phyloP scores from a whole-genome alignment of 768 basidiomycete genomes.

The Leccinum aurantiacum region DNA sequence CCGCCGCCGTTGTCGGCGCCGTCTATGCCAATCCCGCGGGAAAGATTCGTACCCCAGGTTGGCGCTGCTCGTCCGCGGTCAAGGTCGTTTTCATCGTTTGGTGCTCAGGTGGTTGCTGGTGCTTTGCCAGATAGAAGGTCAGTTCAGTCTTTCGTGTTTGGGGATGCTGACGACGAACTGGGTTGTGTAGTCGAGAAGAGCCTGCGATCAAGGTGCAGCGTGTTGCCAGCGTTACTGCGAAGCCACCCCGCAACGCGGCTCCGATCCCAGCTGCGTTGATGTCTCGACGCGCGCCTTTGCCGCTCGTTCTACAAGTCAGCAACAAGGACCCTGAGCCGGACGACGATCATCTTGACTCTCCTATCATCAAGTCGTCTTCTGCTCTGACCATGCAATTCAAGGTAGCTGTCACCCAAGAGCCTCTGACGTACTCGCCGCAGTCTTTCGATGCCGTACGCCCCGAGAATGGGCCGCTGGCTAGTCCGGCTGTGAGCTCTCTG shows the following conservation, averaged over 20 bases:
- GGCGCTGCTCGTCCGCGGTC: slow-evolving; percentile 55
- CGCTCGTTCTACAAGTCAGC: slow-evolving; percentile 16
- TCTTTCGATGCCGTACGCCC: not conserved
- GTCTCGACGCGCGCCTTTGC: slow-evolving; percentile 18
- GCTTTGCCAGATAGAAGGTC: slow-evolving; percentile 19
- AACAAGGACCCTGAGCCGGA: slow-evolving; percentile 8
- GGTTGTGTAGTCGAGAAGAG: slow-evolving; percentile 24
- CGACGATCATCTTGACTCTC: slow-evolving; percentile 2
- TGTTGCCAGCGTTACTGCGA: not conserved
- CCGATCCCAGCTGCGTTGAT: slow-evolving; percentile 24
- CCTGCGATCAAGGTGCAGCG: slow-evolving; percentile 12
- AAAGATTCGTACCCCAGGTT: slow-evolving; percentile 64
- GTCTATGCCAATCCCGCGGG: slow-evolving; percentile 43
- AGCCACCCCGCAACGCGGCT: slow-evolving; percentile 4
- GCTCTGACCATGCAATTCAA: slow-evolving; percentile 29
- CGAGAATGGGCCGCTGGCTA: slow-evolving; percentile 7
- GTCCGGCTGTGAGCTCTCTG: slow-evolving; percentile 15
- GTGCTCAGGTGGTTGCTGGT: slow-evolving; percentile 29
- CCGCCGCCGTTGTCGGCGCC: slow-evolving; percentile 1
- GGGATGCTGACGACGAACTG: not conserved
- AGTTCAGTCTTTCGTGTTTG: not conserved
- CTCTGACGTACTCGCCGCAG: slow-evolving; percentile 9
- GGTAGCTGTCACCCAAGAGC: slow-evolving; percentile 24
- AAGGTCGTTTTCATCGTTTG: slow-evolving; percentile 75
- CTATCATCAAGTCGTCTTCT: slow-evolving; percentile 36